Base-by-base conservation (phyloP, 371 early-diverging fungal species). In the Mucor velutinosus region DNA sequence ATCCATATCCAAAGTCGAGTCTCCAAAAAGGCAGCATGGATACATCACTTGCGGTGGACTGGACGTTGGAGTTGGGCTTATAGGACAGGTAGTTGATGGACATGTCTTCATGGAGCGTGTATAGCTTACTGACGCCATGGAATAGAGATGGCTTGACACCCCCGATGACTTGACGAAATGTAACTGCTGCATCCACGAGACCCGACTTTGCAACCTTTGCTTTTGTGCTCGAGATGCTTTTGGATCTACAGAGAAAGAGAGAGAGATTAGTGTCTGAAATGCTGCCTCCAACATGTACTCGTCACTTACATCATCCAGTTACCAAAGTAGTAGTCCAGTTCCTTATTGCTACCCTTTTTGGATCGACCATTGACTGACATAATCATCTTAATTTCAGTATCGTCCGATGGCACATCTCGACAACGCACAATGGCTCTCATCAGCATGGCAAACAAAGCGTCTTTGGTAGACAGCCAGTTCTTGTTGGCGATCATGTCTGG, bases 91-190 rank as follows among this genome's bases (percentile, higher is more conserved):
- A 80, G 45, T 80, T 71, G 21, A 73, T 70, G 11, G 80, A 73
- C 80, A 80, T 80, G 25, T 80, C 80, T 49, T 77, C 76, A 55
- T 80, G 75, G 7, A 77, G 62, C 3, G 73, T 75, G 37, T 80
- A 80, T 0, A 80, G 51, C 37, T 77, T 76, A 29, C 80, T 80
- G 21, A 80, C 51, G 23, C 76, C 74, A 63, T 80, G 76, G 35
- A 80, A 80, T 32, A 80, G 32, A n/a, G 70, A 66, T 4, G 70
- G 39, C 15, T 70, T 57, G 7, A 77, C 32, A 1, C 59, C 64
- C 1, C 43, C 35, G 23, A 73, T 63, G 14, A 64, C 11, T 23
- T 77, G 69, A 2, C 75, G 74, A 58, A 80, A 65, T 11, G 33
- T 56, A 17, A 66, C n/a, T 7, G 80, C 77, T 14, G 72, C 68